A percentile compares a stretch with the other conserved stretches of the same genome.
Evolutionary conservation across 352 stramenopile genomes (phyloP).

Genomic region (Phytopythium ostracodes): DNA sequence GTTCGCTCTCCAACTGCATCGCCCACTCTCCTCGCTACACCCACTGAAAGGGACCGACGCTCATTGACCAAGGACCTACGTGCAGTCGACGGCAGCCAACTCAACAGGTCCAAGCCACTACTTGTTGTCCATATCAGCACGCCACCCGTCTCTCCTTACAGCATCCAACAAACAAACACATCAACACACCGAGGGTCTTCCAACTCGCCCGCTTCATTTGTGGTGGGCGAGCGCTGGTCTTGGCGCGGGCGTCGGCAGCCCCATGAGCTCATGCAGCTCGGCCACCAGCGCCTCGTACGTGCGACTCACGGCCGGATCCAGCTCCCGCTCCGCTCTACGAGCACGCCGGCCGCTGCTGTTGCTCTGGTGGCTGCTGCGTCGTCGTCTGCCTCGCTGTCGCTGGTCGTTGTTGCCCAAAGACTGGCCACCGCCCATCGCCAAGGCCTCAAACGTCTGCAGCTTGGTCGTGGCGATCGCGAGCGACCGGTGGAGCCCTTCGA

Average conservation of each 20-base stretch:
- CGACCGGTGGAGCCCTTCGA: conserved; percentile 44
- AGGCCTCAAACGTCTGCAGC: conserved; percentile 33
- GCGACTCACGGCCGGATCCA: conserved; percentile 26
- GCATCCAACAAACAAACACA: neutral
- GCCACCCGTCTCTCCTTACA: neutral
- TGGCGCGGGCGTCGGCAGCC: conserved; percentile 23
- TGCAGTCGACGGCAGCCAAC: no score
- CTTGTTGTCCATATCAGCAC: neutral
- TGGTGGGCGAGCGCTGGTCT: neutral
- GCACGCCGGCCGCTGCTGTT: neutral
- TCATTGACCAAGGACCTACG: no score
- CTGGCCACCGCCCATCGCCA: conserved; percentile 3
- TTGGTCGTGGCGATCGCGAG: conserved; percentile 51
- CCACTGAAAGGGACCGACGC: no score
- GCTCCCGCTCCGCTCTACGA: neutral
- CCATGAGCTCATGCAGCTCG: conserved; percentile 78
- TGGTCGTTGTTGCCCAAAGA: neutral
- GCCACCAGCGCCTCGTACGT: conserved; percentile 49
- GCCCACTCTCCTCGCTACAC: no score
- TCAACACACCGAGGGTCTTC: neutral
- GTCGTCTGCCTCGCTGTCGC: neutral
- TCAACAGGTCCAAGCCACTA: no score
- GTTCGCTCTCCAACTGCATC: no score
- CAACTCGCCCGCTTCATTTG: neutral
- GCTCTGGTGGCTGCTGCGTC: neutral